These are phyloP conservation scores for Zymoseptoria ardabiliae DNA, from an alignment of 2,329 filamentous ascomycete species.

Conservation along the genomic window DNA sequence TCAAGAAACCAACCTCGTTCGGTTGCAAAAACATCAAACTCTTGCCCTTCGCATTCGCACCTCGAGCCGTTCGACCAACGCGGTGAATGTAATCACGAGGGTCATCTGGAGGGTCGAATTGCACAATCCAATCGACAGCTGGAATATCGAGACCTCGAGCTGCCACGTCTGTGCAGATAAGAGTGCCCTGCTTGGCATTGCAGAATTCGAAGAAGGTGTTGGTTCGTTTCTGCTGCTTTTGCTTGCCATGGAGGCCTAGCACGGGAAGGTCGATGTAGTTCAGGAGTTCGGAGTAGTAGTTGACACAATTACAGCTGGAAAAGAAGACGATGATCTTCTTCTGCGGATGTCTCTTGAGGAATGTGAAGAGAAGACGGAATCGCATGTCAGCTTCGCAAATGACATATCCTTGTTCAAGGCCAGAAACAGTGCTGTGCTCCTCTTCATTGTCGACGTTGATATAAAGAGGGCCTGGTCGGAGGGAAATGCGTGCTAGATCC, in stretches of 20 bases:
- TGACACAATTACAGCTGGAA: constrained; percentile 72
- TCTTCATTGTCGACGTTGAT: constrained; percentile 93
- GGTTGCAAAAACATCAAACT: constrained; percentile 92
- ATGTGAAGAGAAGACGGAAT: constrained; percentile 88
- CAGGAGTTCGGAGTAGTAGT: constrained; percentile 89
- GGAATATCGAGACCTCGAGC: constrained; percentile 93
- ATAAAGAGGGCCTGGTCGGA: constrained; percentile 84
- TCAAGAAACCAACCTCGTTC: constrained; percentile 83
- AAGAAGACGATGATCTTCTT: constrained; percentile 99
- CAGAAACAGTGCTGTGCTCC: constrained; percentile 85
- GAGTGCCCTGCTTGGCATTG: constrained; percentile 72
- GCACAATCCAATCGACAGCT: constrained; percentile 90
- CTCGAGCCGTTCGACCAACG: constrained; percentile 87
- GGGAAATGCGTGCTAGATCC: constrained; percentile 87
- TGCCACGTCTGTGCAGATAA: constrained; percentile 96
- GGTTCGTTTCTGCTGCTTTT: constrained; percentile 98
- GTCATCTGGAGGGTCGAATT: constrained; percentile 67
- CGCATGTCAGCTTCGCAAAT: constrained; percentile 89
- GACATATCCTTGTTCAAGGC: constrained; percentile 92
- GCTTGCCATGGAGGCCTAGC: constrained; percentile 82
- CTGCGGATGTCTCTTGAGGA: constrained; percentile 83
- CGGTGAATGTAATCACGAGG: constrained; percentile 82
- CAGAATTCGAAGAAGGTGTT: constrained; percentile 98
- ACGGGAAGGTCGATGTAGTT: constrained; percentile 96
- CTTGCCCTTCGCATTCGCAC: constrained; percentile 72